phyloP scores from a whole-genome alignment of 2,329 filamentous ascomycete species.

The Neodidymelliopsis sp. region DNA sequence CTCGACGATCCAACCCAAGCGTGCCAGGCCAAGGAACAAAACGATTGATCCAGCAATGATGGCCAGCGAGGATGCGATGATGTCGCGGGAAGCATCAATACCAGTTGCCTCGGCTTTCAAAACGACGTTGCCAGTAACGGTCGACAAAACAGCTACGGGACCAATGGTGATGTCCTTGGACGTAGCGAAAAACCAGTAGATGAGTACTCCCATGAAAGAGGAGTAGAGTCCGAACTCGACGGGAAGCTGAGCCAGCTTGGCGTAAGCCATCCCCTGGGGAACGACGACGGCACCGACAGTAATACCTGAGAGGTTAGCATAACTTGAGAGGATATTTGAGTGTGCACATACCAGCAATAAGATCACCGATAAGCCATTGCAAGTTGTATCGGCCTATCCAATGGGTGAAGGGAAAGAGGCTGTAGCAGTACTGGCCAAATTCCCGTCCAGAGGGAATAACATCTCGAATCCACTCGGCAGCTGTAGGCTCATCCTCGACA shows the following conservation, averaged over 20 bases:
- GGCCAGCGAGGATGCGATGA: constrained; percentile 68
- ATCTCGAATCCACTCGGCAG: constrained; percentile 73
- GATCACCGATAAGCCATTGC: constrained; percentile 87
- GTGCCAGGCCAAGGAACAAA: constrained; percentile 77
- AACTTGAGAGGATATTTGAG: too few relatives aligned
- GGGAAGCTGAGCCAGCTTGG: constrained; percentile 77
- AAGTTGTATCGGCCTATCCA: constrained; percentile 92
- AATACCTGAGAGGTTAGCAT: constrained; percentile 59
- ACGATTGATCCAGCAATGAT: constrained; percentile 83
- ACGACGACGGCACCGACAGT: constrained; percentile 83
- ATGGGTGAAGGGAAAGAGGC: constrained; percentile 84
- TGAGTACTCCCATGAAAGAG: constrained; percentile 92
- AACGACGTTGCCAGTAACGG: constrained; percentile 83
- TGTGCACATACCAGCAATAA: constrained; percentile 77
- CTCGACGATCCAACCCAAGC: constrained; percentile 91
- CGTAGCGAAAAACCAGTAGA: constrained; percentile 98
- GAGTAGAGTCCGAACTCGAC: constrained; percentile 90
- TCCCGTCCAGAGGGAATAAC: constrained; percentile 67
- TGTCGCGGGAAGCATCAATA: constrained; percentile 44
- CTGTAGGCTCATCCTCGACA: constrained; percentile 81
- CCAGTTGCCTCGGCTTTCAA: constrained; percentile 59
- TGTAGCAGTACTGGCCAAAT: constrained; percentile 67
- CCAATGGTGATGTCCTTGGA: constrained; percentile 99
- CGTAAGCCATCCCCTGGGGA: constrained; percentile 97
- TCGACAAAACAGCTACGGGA: constrained; percentile 94